Evolutionary conservation across 2,329 filamentous ascomycete species (phyloP), one percentile per base, ranked within the genome.

Genomic region (Trichoderma sp.): DNA sequence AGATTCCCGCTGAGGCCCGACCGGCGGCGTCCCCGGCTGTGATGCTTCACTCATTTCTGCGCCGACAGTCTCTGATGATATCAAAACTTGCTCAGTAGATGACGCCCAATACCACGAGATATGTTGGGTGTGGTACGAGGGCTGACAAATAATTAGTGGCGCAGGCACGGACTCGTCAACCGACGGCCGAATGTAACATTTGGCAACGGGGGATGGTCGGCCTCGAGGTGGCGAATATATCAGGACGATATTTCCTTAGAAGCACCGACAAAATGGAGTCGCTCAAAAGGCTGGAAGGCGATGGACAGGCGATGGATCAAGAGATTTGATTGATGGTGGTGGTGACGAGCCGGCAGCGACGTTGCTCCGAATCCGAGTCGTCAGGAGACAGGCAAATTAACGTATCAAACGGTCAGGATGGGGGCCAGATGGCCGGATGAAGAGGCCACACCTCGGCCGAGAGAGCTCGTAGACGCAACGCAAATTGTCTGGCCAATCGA

Each of bases 41-140:
- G 79, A 78, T 45, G 79, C 75, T 76, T 84, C 80, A 78, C 80
- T 82, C 84, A 85, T 84, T 79, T 79, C 76, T 75, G 76, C 77
- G 60, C 68, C 71, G 24, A 41, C 14, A 8, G 60, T 29, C 33
- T 9, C 21, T 56, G 21, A 16, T 3, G n/a, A 33, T 53, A 38
- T 65, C 41, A 16, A 73, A 53, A 31, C 29, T 45, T 21, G 21
- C 71, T 64, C 31, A 24, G 60, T 65, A 38, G 41, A 73, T 24
- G 71, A 65, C 38, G 53, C 9, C 45, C 29, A 65, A 56, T 53
- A 38, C 45, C 41, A 65, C 31, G 60, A 73, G 71, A 73, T 53
- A 38, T 65, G 71, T 73, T 31, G 71, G 63, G 64, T 27, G 71
- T 67, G 73, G 59, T 75, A 53, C 66, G 73, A 63, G 64, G 66